Evolutionary conservation across 2,329 filamentous ascomycete species (phyloP).

Genomic region (Trichoderma semiorbis): DNA sequence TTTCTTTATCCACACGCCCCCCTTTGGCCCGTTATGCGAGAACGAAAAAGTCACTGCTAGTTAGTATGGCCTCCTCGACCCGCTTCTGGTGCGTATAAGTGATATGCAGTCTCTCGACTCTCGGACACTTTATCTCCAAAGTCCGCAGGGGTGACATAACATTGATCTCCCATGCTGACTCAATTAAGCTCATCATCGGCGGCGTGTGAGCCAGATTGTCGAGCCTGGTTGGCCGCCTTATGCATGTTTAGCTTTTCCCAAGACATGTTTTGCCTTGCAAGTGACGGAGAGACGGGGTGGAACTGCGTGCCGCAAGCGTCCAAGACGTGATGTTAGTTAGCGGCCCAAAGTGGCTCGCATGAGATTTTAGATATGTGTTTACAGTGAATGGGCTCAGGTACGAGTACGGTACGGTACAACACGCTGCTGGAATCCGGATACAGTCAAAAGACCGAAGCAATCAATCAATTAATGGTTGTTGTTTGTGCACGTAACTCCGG

Average conservation of each 20-base stretch:
- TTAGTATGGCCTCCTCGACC: not conserved
- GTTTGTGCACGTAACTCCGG: not conserved
- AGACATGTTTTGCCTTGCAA: not conserved
- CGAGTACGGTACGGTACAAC: not conserved
- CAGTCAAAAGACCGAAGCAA: not conserved
- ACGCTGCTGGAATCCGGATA: not conserved
- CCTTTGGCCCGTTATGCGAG: not conserved
- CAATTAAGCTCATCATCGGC: not conserved
- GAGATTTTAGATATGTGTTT: not conserved
- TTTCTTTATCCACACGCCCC: not conserved
- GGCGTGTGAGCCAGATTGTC: conserved; percentile 10
- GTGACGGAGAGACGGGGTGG: conserved; percentile 1
- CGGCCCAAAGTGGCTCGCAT: not conserved
- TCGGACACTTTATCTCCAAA: conserved; percentile 13
- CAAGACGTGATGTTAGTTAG: not conserved
- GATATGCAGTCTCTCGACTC: not conserved
- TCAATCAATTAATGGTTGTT: not conserved
- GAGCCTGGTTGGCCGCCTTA: conserved; percentile 7
- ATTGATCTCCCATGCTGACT: not conserved
- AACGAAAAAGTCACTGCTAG: not conserved
- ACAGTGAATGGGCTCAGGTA: not conserved
- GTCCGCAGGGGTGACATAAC: not conserved
- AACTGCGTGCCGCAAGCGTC: not conserved
- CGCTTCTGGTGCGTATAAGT: conserved; percentile 6
- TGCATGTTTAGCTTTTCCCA: not conserved